phyloP scores from a whole-genome alignment of 306 rosid genomes.

The Chamaecrista fasciculata region DNA sequence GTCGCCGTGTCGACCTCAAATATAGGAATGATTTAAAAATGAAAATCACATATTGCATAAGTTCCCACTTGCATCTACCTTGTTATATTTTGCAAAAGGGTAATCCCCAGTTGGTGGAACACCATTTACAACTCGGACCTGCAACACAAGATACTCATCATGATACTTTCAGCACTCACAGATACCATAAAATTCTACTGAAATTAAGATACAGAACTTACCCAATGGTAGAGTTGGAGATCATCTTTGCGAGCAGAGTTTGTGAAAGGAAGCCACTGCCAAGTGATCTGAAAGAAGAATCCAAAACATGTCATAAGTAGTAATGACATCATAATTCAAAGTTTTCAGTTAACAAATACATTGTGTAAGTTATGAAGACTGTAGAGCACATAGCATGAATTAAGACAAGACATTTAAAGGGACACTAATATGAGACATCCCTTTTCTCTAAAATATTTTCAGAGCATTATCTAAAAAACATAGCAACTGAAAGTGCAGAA shows the following conservation, averaged over 20 bases:
- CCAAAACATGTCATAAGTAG: slow-evolving; percentile 10
- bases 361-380: neutral
- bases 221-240: slow-evolving; percentile 97
- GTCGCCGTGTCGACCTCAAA: neutral
- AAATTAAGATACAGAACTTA: slow-evolving; percentile 25
- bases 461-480: neutral
- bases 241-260: slow-evolving; percentile 87
- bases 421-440: neutral
- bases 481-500: no score
- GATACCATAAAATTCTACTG: neutral
- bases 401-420: neutral
- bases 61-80: slow-evolving; percentile 45
- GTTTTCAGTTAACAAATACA: neutral
- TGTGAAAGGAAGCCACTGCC: slow-evolving; percentile 98
- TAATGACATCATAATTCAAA: neutral
- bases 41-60: neutral
- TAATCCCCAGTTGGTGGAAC: slow-evolving; percentile 91
- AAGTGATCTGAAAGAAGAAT: slow-evolving; percentile 61
- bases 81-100: slow-evolving; percentile 94
- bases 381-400: neutral
- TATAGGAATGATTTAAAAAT: neutral
- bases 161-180: slow-evolving; percentile 8
- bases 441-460: neutral
- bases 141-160: slow-evolving; percentile 18
- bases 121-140: slow-evolving; percentile 89